Evolutionary conservation across 306 rosid genomes (phyloP).

Genomic region (Carpinus fangiana): DNA sequence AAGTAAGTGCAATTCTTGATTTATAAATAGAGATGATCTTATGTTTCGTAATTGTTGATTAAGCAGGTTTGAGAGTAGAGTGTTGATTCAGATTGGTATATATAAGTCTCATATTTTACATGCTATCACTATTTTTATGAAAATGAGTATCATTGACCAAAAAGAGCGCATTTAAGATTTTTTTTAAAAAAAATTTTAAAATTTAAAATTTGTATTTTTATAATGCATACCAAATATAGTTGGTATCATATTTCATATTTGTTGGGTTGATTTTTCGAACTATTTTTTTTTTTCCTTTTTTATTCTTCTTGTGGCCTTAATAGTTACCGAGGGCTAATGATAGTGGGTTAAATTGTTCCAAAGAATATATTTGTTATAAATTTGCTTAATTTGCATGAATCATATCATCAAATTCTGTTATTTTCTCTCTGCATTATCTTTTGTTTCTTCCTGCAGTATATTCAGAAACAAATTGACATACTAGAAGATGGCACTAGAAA

Average conservation of each 20-base stretch:
- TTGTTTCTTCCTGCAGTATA: conserved; percentile 46
- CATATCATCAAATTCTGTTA: neutral
- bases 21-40: neutral
- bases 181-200: neutral
- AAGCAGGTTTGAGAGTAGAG: neutral
- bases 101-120: neutral
- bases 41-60: neutral
- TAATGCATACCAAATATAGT: neutral
- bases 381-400: neutral
- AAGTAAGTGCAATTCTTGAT: conserved; percentile 35
- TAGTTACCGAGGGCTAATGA: neutral
- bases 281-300: neutral
- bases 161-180: neutral
- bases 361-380: neutral
- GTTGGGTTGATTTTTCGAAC: neutral
- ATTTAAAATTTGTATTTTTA: neutral
- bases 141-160: neutral
- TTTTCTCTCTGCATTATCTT: neutral
- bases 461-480: conserved; percentile 42
- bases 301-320: neutral
- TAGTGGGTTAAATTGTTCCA: neutral
- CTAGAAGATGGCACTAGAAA: conserved; percentile 52
- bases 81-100: neutral
- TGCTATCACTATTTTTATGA: neutral
- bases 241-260: neutral